Evolutionary conservation across 2,329 filamentous ascomycete genomes (phyloP), one percentile per base, ranked within the genome.

Genomic region (Macroventuria anomochaeta): DNA sequence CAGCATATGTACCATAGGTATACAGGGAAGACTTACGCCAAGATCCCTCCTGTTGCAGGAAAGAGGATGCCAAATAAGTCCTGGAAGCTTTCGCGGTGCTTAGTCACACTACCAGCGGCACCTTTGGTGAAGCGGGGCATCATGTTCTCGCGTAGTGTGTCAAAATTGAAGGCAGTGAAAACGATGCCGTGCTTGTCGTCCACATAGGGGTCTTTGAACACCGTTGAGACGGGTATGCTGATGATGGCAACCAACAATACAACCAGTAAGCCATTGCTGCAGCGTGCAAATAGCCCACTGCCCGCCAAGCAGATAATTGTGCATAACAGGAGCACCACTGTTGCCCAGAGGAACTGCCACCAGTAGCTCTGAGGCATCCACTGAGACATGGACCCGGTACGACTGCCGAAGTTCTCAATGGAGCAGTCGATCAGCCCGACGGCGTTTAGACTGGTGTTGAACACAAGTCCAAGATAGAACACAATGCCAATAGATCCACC

Each of bases 31-130:
- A 76, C 77, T 62, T 71, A 81, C 78, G 83, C 82, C 64, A 85
- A 83, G 21, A 84, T 85, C 4, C 78, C 80, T 5, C 84, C 84
- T 2, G 85, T 88, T 2, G 86, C 85, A 29, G 91, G 90, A 64
- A 95, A 96, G 1, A 96, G 77, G 57, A 96, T 91, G 2, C 91
- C 92, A 75, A 96, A 96, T 7, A 96, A 78, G 61, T 91, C 86
- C 57, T 92, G 88, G 62, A 92, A 96, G 12, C 82, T 93, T 57
- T 88, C 85, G 34, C 84, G 77, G 7, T 85, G 87, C 29, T 79
- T 78, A 52, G 87, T 83, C 42, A 86, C 81, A 53, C 83, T 85
- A 18, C 85, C 86, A 41, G 82, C 82, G 2, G 84, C 82, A 32
- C 87, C 87, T 51, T 77, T 82, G 3, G 84, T 88, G 50, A 88